Percentiles rank a stretch among this genome's conserved stretches.
phyloP scores from a whole-genome alignment of 2,329 filamentous ascomycete genomes.

The Fusarium succisae region DNA sequence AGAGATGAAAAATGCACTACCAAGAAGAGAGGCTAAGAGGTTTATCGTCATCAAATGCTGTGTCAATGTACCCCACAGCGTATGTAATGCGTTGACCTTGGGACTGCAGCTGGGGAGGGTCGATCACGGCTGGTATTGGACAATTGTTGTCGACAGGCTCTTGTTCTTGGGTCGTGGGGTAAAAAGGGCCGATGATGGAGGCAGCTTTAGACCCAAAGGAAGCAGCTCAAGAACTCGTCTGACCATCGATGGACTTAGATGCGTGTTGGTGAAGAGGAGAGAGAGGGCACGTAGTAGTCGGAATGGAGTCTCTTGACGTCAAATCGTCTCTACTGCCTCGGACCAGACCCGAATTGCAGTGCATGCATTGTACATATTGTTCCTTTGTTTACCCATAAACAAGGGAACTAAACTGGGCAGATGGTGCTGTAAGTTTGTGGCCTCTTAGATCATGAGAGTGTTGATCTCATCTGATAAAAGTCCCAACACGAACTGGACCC shows the following conservation, averaged over 20 bases:
- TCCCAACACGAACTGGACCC: neutral
- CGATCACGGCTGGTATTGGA: constrained; percentile 14
- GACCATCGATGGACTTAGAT: neutral
- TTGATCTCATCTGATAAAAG: neutral
- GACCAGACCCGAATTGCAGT: neutral
- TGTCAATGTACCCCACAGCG: constrained; percentile 23
- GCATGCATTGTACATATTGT: neutral
- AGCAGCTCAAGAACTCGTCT: neutral
- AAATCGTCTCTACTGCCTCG: neutral
- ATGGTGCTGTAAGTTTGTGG: neutral
- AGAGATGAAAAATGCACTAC: neutral
- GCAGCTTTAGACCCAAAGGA: neutral
- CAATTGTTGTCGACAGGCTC: constrained; percentile 3
- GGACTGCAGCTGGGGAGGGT: constrained; percentile 17
- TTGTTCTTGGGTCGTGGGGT: constrained; percentile 22
- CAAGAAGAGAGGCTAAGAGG: neutral
- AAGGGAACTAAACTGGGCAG: neutral
- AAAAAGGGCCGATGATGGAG: constrained; percentile 37
- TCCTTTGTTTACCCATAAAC: neutral
- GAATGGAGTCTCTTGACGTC: constrained; percentile 5
- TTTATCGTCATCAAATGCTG: constrained; percentile 20
- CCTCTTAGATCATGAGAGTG: neutral
- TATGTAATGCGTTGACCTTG: neutral
- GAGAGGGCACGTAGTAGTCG: neutral
- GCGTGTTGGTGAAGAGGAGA: neutral